A percentile compares a stretch with the other conserved stretches of the same genome.
Conservation (phyloP, 495 filamentous ascomycete genomes). For the Penicillium maclennaniae region DNA sequence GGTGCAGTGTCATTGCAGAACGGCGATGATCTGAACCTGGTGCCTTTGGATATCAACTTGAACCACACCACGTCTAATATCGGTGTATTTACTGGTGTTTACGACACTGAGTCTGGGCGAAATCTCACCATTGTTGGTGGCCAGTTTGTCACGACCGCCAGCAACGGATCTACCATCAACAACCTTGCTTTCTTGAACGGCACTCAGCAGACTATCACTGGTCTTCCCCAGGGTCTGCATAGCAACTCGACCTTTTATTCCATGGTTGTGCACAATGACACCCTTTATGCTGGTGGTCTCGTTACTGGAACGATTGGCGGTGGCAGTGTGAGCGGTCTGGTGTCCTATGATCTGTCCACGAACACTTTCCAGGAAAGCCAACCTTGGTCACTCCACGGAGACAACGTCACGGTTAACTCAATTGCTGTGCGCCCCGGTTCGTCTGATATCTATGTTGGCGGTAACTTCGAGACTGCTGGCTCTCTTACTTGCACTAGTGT, state of each 20-base stretch:
- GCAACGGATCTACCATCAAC: slow-evolving; percentile 65
- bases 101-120: slow-evolving; percentile 61
- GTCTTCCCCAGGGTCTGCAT: slow-evolving; percentile 62
- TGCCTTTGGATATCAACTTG: slow-evolving; percentile 61
- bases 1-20: slow-evolving; percentile 63
- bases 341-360: slow-evolving; percentile 70
- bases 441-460: slow-evolving; percentile 77
- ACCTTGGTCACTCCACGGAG: slow-evolving; percentile 65
- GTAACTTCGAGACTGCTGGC: slow-evolving; percentile 77
- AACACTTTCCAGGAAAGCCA: slow-evolving; percentile 58
- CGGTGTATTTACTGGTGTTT: slow-evolving; percentile 71
- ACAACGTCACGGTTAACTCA: slow-evolving; percentile 66
- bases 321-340: slow-evolving; percentile 64
- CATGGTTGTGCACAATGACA: slow-evolving; percentile 61
- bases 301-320: slow-evolving; percentile 66
- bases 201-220: slow-evolving; percentile 60
- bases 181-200: slow-evolving; percentile 76
- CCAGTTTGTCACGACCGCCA: slow-evolving; percentile 70
- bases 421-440: slow-evolving; percentile 65
- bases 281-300: slow-evolving; percentile 77
- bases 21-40: slow-evolving; percentile 44
- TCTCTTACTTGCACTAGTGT: slow-evolving; percentile 74
- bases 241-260: slow-evolving; percentile 71
- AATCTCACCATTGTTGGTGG: slow-evolving; percentile 89
- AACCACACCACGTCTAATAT: slow-evolving; percentile 49